Evolutionary conservation across 108 stramenopile genomes (phyloP), one percentile per base, ranked within the genome.

Genomic region (Fistulifera solaris): DNA sequence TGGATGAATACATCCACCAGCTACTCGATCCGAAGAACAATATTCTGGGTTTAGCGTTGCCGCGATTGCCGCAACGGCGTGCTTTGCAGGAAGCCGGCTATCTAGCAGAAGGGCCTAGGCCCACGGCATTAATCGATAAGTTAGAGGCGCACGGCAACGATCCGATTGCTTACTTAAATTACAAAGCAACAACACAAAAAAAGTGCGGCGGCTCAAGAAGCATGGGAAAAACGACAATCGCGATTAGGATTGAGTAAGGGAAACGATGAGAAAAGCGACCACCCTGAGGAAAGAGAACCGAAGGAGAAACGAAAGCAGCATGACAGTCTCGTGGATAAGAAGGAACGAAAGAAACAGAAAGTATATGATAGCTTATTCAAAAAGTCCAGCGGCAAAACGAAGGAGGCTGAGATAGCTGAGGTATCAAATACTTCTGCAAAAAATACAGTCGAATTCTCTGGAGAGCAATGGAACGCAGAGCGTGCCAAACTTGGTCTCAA

Each of bases 1-100:
- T 99, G 73, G 98, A 98, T 62, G 89, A 96, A 63, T 82, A 93
- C 28, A 72, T 96, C 3, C 93, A 98, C 48, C 71, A 77, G 39
- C 70, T 93, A 42, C 77, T 63, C 8, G 52, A 75, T 19, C 65
- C 87, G n/a, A 71, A 85, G 27, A 45, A 17, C 19, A 17, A 45
- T 21, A 81, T 80, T 55, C 88, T 83, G 56, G 95, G 93, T 25
- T 87, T 99, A 57, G 72, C 94, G 7, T 63, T 99, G 48, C 97
- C 98, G 6, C 74, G 89, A 52, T 59, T 99, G 38, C 94, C 95
- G 0, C 66, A 66, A 50, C 68, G 98, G 54, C 59, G 51, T 7
- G 68, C 82, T 8, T 67, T 99, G 45, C 85, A 89, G 52, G 73
- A 70, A 58, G 75, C 71, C 44, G 77, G 77, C 40, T 85, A 88